These are phyloP conservation scores for Saccharomycopsis babjevae DNA, from an alignment of 805 yeast species.

Conservation along the genomic window DNA sequence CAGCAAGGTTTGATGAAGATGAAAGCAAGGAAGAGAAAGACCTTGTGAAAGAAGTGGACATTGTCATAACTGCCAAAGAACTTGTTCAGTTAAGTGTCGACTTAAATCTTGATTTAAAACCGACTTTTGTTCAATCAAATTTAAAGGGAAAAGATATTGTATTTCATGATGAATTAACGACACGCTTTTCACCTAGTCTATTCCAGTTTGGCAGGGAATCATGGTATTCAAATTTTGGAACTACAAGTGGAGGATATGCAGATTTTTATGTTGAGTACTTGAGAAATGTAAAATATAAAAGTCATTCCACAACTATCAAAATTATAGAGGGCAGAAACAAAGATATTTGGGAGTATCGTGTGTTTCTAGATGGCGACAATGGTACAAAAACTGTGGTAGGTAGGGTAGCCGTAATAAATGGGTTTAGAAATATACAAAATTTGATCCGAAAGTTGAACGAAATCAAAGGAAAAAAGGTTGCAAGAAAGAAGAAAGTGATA, in stretches of 20 bases:
- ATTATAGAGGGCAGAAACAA: constrained; percentile 58
- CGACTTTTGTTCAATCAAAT: constrained; percentile 3
- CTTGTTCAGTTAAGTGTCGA: constrained; percentile 61
- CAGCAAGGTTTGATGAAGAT: constrained; percentile 68
- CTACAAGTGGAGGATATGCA: constrained; percentile 86
- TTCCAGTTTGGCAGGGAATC: constrained; percentile 45
- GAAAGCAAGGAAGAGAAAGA: constrained; percentile 25
- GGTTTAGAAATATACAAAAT: constrained; percentile 91
- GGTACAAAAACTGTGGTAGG: constrained; percentile 32
- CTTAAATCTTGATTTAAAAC: constrained; percentile 31
- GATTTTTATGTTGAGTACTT: constrained; percentile 46
- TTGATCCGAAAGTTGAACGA: constrained; percentile 72
- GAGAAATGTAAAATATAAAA: constrained; percentile 23
- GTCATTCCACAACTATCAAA: constrained; percentile 24
- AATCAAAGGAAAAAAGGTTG: constrained; percentile 18
- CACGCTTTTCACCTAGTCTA: constrained; percentile 45
- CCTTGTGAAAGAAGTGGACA: constrained; percentile 61
- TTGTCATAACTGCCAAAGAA: constrained; percentile 89
- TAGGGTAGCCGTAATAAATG: constrained; percentile 65
- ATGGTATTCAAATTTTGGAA: constrained; percentile 71
- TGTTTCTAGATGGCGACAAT: constrained; percentile 31
- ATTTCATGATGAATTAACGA: constrained; percentile 1
- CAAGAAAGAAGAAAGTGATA: constrained; percentile 28
- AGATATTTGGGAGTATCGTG: constrained; percentile 62
- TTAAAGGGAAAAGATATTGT: background rate